Evolutionary conservation across 371 early-diverging fungal species (phyloP).

Genomic region (Sporodiniella umbellata): DNA sequence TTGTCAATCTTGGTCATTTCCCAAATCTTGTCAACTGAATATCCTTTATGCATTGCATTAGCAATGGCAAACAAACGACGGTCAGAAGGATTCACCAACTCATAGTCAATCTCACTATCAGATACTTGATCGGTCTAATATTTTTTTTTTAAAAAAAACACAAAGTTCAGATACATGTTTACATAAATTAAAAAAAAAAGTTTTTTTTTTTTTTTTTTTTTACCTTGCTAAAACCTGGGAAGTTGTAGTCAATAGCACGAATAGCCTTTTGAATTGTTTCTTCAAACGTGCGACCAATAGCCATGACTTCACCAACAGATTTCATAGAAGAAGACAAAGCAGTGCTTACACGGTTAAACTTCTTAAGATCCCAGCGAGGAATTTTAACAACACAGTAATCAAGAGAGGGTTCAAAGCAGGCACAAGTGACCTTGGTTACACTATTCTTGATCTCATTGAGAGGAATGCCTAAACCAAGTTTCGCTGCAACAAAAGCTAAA

Average conservation of each 20-base stretch:
- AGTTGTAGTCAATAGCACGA: constrained; percentile 83
- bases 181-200: too few species aligned
- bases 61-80: constrained; percentile 91
- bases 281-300: constrained; percentile 92
- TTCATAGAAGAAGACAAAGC: constrained; percentile 91
- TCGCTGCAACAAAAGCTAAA: constrained; percentile 94
- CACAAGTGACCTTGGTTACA: constrained; percentile 92
- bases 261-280: constrained; percentile 96
- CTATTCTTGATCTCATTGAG: constrained; percentile 83
- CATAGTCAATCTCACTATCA: constrained; percentile 68
- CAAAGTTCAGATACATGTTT: too few species aligned
- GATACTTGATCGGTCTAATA: constrained; percentile 55
- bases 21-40: constrained; percentile 83
- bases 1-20: constrained; percentile 87
- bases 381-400: constrained; percentile 95
- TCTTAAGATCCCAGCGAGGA: constrained; percentile 94
- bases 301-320: constrained; percentile 97
- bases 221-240: constrained; percentile 76
- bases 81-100: constrained; percentile 83
- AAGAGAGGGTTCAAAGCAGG: constrained; percentile 93
- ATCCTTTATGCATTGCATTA: constrained; percentile 79
- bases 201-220: constrained; percentile 24
- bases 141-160: too few species aligned
- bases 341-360: constrained; percentile 87
- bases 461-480: constrained; percentile 86